Evolutionary conservation across 192 early-diverging fungal species (phyloP).

Genomic region (Dispira simplex): DNA sequence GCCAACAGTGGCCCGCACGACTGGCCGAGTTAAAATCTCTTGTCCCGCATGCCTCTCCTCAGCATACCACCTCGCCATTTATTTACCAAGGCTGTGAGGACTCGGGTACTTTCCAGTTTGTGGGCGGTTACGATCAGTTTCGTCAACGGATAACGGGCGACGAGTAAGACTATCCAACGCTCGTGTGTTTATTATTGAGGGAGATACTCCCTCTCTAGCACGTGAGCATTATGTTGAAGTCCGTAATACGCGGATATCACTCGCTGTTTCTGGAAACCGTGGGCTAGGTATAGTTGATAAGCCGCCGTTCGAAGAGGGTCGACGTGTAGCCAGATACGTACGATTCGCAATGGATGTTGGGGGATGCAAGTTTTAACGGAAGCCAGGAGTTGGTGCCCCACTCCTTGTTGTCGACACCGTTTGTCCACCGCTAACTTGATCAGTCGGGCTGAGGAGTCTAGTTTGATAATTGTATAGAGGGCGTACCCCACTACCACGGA

Average conservation of each 20-base stretch:
- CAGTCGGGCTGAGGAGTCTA: conserved; percentile 14
- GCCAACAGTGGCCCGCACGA: conserved; percentile 15
- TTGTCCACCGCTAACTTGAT: conserved; percentile 17
- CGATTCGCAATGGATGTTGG: background rate
- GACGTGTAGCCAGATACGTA: conserved; percentile 14
- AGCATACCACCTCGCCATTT: conserved; percentile 27
- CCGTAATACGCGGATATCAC: conserved; percentile 14
- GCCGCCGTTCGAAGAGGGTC: conserved; percentile 12
- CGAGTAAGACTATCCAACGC: background rate
- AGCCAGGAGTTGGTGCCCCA: conserved; percentile 1
- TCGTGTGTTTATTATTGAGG: background rate
- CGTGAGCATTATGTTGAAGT: conserved; percentile 10
- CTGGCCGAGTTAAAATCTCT: conserved; percentile 13
- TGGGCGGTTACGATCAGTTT: conserved; percentile 28
- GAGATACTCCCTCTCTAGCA: background rate
- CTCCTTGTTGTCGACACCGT: conserved; percentile 7
- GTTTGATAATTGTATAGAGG: conserved; percentile 10
- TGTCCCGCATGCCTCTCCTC: background rate
- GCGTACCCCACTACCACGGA: conserved; percentile 10
- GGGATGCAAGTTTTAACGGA: background rate
- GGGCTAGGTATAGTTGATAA: conserved; percentile 12
- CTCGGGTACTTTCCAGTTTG: conserved; percentile 14
- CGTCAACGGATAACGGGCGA: background rate
- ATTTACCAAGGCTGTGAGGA: conserved; percentile 29
- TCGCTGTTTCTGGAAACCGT: conserved; percentile 11